phyloP scores from a whole-genome alignment of 495 filamentous ascomycete species.

The Polyplosphaeria fusca region DNA sequence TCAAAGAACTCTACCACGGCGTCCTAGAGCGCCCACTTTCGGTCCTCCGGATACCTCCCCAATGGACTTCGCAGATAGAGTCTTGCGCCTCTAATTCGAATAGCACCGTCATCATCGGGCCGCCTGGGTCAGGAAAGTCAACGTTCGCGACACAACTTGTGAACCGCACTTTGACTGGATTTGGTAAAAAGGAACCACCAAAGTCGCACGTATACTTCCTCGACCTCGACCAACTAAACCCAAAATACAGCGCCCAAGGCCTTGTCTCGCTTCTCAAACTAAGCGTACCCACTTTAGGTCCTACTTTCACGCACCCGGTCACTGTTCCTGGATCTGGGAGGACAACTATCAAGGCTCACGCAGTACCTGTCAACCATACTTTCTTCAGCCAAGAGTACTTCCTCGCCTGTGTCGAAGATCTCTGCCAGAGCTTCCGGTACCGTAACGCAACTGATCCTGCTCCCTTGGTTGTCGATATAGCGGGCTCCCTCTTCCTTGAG shows the following conservation, averaged over 20 bases:
- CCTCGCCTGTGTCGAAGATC: slow-evolving; percentile 62
- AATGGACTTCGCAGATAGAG: slow-evolving; percentile 35
- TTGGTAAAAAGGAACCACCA: background rate
- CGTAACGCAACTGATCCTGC: slow-evolving; percentile 38
- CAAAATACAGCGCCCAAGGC: slow-evolving; percentile 75
- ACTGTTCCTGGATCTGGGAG: slow-evolving; percentile 29
- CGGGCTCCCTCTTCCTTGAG: too few species aligned
- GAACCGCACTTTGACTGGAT: slow-evolving; percentile 66
- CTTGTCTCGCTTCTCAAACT: slow-evolving; percentile 70
- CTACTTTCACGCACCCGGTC: slow-evolving; percentile 69
- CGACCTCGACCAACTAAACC: slow-evolving; percentile 81
- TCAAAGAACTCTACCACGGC: slow-evolving; percentile 1
- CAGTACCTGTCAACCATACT: slow-evolving; percentile 67
- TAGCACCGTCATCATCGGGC: slow-evolving; percentile 66
- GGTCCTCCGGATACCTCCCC: slow-evolving; percentile 25
- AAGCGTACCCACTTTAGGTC: slow-evolving; percentile 63
- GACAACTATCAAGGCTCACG: slow-evolving; percentile 57
- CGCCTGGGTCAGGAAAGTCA: slow-evolving; percentile 83
- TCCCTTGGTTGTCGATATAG: slow-evolving; percentile 76
- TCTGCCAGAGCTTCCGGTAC: slow-evolving; percentile 61
- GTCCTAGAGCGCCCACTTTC: slow-evolving; percentile 34
- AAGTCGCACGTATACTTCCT: slow-evolving; percentile 56
- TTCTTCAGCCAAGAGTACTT: slow-evolving; percentile 71
- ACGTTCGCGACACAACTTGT: slow-evolving; percentile 73
- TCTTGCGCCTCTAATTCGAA: slow-evolving; percentile 43